A percentile compares a stretch with the other conserved stretches of the same genome.
Conservation (phyloP, 441 rosid genomes). For the Corymbia citriodora region DNA sequence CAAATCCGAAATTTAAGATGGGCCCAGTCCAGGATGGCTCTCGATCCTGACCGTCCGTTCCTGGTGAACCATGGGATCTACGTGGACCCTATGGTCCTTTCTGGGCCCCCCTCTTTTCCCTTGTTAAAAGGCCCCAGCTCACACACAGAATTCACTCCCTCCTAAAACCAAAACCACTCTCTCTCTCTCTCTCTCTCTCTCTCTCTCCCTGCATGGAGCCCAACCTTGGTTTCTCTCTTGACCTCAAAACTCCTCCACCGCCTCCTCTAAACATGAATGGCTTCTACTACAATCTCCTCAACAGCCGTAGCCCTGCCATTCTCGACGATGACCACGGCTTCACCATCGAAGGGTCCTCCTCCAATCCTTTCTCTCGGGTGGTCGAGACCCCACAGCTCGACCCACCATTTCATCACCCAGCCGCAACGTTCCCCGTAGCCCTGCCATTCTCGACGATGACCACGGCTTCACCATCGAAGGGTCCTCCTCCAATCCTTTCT, state of each 20-base stretch:
- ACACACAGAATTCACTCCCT: not conserved
- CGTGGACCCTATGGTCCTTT: too few species aligned
- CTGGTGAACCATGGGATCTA: too few species aligned
- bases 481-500: not conserved
- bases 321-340: not conserved
- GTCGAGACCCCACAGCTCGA: not conserved
- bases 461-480: not conserved
- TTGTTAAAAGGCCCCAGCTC: not conserved
- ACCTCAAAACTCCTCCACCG: not conserved
- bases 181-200: not conserved
- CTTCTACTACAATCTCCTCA: conserved; percentile 7
- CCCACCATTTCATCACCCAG: not conserved
- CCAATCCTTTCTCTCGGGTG: not conserved
- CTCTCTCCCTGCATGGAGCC: not conserved
- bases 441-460: not conserved
- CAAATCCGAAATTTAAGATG: too few species aligned
- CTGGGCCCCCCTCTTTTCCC: too few species aligned
- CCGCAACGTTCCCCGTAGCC: not conserved
- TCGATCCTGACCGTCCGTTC: too few species aligned
- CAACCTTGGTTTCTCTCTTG: not conserved
- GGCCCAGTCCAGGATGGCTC: too few species aligned
- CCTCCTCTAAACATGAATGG: not conserved
- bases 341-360: not conserved
- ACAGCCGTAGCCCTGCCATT: not conserved
- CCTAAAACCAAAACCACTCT: not conserved